Evolutionary conservation across 441 rosid genomes (phyloP).

Genomic region (Viola pubescens): DNA sequence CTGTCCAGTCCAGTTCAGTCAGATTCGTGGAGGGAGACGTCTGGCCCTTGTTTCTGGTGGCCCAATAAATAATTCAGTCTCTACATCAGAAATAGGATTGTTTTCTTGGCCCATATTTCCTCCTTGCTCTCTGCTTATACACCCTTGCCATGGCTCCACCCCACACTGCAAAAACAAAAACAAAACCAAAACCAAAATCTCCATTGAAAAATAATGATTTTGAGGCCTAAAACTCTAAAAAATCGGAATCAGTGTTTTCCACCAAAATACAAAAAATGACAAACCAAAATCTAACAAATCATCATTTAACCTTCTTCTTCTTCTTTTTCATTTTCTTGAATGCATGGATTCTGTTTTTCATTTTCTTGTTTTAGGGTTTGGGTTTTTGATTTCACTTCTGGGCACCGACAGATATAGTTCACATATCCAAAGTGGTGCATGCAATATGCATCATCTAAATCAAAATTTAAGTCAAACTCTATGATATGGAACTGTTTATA

Average conservation of each 20-base stretch:
- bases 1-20: background rate
- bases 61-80: slow-evolving; percentile 80
- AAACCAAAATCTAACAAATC: background rate
- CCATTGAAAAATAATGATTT: no score
- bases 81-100: slow-evolving; percentile 66
- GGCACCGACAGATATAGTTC: background rate
- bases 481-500: background rate
- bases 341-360: background rate
- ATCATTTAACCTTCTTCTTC: background rate
- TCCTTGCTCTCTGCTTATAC: slow-evolving; percentile 11
- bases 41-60: slow-evolving; percentile 40
- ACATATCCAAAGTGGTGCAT: no score
- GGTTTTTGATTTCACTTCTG: background rate
- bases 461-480: no score
- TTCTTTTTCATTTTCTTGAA: background rate
- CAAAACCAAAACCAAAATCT: no score
- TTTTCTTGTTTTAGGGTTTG: no score
- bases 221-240: background rate
- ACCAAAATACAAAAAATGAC: background rate
- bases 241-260: background rate
- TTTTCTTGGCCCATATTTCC: slow-evolving; percentile 21
- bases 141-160: slow-evolving; percentile 12
- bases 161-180: slow-evolving; percentile 23
- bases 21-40: slow-evolving; percentile 13
- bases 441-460: no score